Base-by-base conservation (phyloP, 108 stramenopile species). In the Skeletonema costatum region DNA sequence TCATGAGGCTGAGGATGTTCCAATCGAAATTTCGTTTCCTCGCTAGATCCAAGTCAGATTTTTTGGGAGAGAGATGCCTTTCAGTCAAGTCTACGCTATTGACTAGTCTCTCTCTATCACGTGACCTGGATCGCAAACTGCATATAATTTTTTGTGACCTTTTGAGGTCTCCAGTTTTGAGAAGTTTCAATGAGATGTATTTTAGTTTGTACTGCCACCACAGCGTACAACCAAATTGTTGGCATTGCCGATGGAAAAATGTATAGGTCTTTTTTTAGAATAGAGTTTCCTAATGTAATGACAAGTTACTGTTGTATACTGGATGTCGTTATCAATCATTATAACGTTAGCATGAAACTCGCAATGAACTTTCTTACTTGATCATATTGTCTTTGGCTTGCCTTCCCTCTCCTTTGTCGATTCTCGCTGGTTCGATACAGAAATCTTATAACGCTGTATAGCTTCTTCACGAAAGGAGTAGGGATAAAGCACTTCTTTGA, bases 401-500 rank as follows among this genome's bases (percentile, higher is more conserved):
- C 9, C 25, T 29, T 56, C 53, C 8, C 53, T 56, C 53, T 10
- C 53, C 19, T 56, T 56, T 2, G 6, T 29, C 9, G 53, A 56
- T 10, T 44, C 46, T 60, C 50, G 21, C 44, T 4, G 44, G 3
- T 46, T 46, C 44, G 11, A 46, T 30, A 63, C 3, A 9, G 71
- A 46, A 1, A 12, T 42, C 30, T 3, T 62, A 31, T 74, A 70
- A 19, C 75, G 68, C 32, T 71, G 42, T 13, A 70, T 53, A 8
- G 86, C 86, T 62, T 88, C 81, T 62, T 82, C 68, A 33, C 91
- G 80, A 6, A 92, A 68, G 21, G 90, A 92, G 10, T 89, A 73
- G 16, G 93, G 93, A 58, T 76, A 92, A 2, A 95, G 39, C 16
- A 95, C 89, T 67, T 95, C 91, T 25, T 68, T 79, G 80, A 92